A percentile compares a stretch with the other conserved stretches of the same genome.
These are phyloP conservation scores for Mucuna pruriens DNA, from an alignment of 306 rosid genomes.

Conservation along the genomic window DNA sequence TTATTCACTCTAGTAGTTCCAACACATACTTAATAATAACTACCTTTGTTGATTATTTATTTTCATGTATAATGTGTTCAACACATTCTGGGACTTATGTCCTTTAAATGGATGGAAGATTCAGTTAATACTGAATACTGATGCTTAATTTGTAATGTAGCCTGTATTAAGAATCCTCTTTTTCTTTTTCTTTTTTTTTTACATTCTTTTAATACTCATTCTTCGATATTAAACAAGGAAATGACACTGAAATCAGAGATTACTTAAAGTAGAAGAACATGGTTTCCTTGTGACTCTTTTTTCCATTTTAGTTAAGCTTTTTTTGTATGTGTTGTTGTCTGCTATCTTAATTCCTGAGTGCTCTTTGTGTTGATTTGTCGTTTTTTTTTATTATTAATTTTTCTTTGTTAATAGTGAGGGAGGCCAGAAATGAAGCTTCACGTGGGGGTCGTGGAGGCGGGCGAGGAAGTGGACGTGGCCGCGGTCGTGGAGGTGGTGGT, in stretches of 20 bases:
- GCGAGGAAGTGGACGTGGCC: slow-evolving; percentile 50
- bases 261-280: background rate
- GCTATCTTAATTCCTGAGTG: background rate
- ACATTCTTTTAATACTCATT: background rate
- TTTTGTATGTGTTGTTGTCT: background rate
- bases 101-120: background rate
- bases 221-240: background rate
- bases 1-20: no score
- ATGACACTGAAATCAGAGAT: background rate
- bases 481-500: slow-evolving; percentile 39
- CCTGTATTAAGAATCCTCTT: background rate
- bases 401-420: slow-evolving; percentile 59
- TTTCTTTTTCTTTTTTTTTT: no score
- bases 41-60: no score
- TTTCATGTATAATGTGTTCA: no score
- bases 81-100: no score
- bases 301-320: background rate
- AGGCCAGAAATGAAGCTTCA: slow-evolving; percentile 59
- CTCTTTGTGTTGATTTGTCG: background rate
- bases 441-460: slow-evolving; percentile 68
- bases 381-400: background rate
- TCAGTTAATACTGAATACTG: background rate
- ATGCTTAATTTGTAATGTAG: background rate
- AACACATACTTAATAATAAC: no score
- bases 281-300: background rate